These are phyloP conservation scores for Astrocystis sublimbata DNA, from an alignment of 495 filamentous ascomycete species.

Conservation along the genomic window DNA sequence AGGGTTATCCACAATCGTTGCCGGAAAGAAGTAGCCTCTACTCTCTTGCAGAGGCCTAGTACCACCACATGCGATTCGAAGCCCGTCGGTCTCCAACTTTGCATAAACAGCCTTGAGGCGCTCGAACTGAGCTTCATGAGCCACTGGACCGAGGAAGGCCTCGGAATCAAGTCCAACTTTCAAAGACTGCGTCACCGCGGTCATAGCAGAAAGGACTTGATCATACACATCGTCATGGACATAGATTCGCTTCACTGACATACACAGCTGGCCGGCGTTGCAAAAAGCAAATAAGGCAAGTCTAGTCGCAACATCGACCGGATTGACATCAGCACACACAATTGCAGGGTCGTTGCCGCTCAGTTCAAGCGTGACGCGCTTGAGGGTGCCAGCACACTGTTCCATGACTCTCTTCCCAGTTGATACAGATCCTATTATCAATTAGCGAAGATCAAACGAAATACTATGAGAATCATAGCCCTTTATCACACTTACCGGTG, in stretches of 20 bases:
- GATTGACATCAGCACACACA: slow-evolving; percentile 59
- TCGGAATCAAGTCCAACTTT: slow-evolving; percentile 23
- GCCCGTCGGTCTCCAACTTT: too few species aligned
- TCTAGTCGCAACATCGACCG: slow-evolving; percentile 52
- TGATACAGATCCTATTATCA: too few species aligned
- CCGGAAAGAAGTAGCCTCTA: slow-evolving; percentile 53
- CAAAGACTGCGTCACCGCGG: slow-evolving; percentile 47
- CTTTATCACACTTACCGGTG: slow-evolving; percentile 59
- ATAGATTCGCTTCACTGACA: slow-evolving; percentile 60
- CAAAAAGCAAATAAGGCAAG: slow-evolving; percentile 51
- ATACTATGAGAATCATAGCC: too few species aligned
- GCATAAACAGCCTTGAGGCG: slow-evolving; percentile 47
- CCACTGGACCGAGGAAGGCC: slow-evolving; percentile 48
- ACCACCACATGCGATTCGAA: slow-evolving; percentile 31
- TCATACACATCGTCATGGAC: slow-evolving; percentile 60
- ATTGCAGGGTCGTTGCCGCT: slow-evolving; percentile 65
- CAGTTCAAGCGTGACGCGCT: slow-evolving; percentile 57
- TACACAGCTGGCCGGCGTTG: slow-evolving; percentile 58
- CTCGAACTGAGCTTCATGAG: slow-evolving; percentile 54
- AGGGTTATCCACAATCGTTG: slow-evolving; percentile 61
- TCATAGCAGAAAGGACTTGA: slow-evolving; percentile 47
- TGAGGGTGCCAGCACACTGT: slow-evolving; percentile 51
- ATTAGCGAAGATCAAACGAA: too few species aligned
- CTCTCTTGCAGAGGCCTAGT: slow-evolving; percentile 30
- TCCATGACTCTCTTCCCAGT: slow-evolving; percentile 60